Base-by-base conservation (phyloP, 306 rosid species). In the Sindora glabra region DNA sequence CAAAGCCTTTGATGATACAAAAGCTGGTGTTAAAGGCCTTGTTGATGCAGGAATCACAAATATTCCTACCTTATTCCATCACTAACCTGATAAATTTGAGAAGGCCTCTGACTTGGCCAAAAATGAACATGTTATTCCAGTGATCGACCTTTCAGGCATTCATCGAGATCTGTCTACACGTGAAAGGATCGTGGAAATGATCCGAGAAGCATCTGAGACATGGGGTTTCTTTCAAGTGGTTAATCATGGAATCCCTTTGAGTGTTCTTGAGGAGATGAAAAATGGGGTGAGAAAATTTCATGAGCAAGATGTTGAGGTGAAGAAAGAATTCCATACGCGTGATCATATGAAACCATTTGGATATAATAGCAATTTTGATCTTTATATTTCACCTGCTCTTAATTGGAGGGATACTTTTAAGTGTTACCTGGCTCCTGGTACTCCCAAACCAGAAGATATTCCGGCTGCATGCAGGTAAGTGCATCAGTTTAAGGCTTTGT, bases 21-120 rank as follows among this genome's bases (percentile, higher is more conserved):
- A 76, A 45, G 65, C 57, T 17, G 86, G 74, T 10, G 86, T 72
- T 7, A 76, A 76, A 65, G 82, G 82, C 7, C 73, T 72, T 8
- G 68, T 59, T 4, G 86, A 80, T 66, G 59, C 79, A 13, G 77
- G 79, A 5, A 23, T 80, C 7, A 65, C 73, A 1, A 24, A 73
- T 40, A 40, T 76, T 18, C 82, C 77, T 2, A 46, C 55, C 6
- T 59, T 81, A 3, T 81, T 77, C 34, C 26, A 62, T 34, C 61
- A 36, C 9, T 17, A 18, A 10, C 27, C 17, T 16, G 46, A 10
- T 1, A 4, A 36, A 24, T 34, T 22, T 8, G 61, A 55, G 2
- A 55, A 14, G 9, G 10, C 9, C 2, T 19, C 5, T 39, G 3
- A 6, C 8, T 13, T 23, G 27, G 12, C 3, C n/a, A n/a, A n/a